Evolutionary conservation across 352 stramenopile species (phyloP).

Genomic region (Albugo candida): DNA sequence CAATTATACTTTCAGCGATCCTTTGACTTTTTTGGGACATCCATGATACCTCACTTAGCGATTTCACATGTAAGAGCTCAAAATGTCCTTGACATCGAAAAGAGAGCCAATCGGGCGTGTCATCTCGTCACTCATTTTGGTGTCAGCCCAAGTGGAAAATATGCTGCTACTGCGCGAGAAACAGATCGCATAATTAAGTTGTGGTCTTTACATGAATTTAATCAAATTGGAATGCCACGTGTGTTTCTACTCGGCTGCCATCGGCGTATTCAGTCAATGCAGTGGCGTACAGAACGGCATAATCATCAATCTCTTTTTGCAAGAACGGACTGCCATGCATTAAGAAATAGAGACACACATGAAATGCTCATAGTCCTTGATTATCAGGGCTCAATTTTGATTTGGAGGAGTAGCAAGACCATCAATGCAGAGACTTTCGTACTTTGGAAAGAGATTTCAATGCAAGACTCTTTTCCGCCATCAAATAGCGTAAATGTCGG

Average conservation of each 20-base stretch:
- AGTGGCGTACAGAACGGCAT: constrained; percentile 37
- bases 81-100: too few species aligned
- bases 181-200: constrained; percentile 62
- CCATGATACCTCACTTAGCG: too few species aligned
- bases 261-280: constrained; percentile 26
- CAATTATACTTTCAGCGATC: constrained; percentile 59
- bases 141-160: constrained; percentile 32
- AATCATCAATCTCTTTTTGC: constrained; percentile 2
- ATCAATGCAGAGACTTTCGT: constrained; percentile 26
- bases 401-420: constrained; percentile 42
- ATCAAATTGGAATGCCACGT: constrained; percentile 27
- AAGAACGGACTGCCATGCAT: constrained; percentile 5
- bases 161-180: constrained; percentile 27
- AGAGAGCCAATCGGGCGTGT: constrained; percentile 9
- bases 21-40: constrained; percentile 10
- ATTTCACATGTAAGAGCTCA: too few species aligned
- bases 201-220: constrained; percentile 30
- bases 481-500: background rate
- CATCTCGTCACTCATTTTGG: constrained; percentile 30
- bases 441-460: constrained; percentile 25
- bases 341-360: too few species aligned
- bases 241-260: constrained; percentile 40
- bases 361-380: constrained; percentile 72
- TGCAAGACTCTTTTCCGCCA: background rate
- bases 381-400: constrained; percentile 30